phyloP scores from a whole-genome alignment of 495 filamentous ascomycete genomes.

The Parmelia sp. region DNA sequence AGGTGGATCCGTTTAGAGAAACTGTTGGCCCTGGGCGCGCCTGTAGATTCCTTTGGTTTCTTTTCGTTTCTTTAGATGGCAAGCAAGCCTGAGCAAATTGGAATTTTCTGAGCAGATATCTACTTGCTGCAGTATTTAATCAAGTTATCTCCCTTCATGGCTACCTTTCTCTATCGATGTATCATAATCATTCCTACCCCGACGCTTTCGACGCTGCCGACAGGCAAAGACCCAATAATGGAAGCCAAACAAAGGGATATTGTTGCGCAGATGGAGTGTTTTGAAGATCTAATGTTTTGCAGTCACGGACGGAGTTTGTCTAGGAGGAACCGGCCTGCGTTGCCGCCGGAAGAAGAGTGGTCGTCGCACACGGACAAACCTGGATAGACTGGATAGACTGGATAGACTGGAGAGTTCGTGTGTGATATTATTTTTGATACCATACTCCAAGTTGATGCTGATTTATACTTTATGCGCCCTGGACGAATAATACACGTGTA shows the following conservation, averaged over 20 bases:
- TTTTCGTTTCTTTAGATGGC: no score
- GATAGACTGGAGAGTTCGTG: no score
- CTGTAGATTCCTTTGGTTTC: no score
- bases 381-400: no score
- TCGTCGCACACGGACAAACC: not conserved
- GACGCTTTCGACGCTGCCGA: not conserved
- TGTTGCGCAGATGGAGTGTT: not conserved
- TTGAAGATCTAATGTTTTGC: not conserved
- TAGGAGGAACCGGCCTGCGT: not conserved
- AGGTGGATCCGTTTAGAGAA: no score
- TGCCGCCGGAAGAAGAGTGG: not conserved
- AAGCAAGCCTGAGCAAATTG: not conserved
- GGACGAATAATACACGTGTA: not conserved
- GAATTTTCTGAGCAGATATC: not conserved
- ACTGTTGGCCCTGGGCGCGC: no score
- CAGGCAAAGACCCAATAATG: not conserved
- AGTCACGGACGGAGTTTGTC: not conserved
- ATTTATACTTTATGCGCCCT: not conserved
- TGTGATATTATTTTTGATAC: no score
- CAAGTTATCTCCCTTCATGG: not conserved
- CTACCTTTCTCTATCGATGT: not conserved
- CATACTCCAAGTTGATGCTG: no score
- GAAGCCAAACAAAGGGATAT: not conserved
- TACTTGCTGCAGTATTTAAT: not conserved
- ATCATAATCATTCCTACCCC: not conserved